phyloP scores from a whole-genome alignment of 2,329 filamentous ascomycete genomes.

The Blumeria hordei region DNA sequence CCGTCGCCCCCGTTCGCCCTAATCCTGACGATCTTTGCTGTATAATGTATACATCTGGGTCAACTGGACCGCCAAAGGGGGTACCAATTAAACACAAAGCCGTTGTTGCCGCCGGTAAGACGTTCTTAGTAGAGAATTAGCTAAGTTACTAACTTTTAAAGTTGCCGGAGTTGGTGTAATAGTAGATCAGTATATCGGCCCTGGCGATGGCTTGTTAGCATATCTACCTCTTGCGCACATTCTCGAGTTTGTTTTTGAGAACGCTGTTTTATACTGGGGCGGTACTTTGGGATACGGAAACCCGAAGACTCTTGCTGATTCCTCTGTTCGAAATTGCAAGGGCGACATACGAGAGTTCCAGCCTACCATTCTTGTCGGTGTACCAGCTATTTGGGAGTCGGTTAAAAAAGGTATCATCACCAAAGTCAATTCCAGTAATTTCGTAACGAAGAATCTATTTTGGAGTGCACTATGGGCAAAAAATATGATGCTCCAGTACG shows the following conservation, averaged over 20 bases:
- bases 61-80: conserved; percentile 73
- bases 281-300: conserved; percentile 86
- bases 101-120: conserved; percentile 58
- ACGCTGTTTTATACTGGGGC: conserved; percentile 69
- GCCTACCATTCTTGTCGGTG: conserved; percentile 77
- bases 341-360: conserved; percentile 84
- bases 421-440: conserved; percentile 41
- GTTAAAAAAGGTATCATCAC: conserved; percentile 78
- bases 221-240: conserved; percentile 93
- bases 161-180: conserved; percentile 61
- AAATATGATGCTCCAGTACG: conserved; percentile 28
- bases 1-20: conserved; percentile 45
- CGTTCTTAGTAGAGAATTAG: conserved; percentile 28
- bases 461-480: conserved; percentile 38
- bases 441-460: conserved; percentile 57
- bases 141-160: conserved; percentile 13
- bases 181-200: conserved; percentile 54
- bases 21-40: conserved; percentile 59
- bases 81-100: conserved; percentile 66
- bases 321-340: conserved; percentile 66
- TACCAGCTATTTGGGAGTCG: conserved; percentile 92
- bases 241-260: conserved; percentile 89
- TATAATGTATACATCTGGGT: conserved; percentile 70
- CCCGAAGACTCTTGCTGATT: conserved; percentile 67
- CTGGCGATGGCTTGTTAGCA: conserved; percentile 57